Conservation (phyloP, 2,329 filamentous ascomycete species). For the Thielaviopsis punctulata region DNA sequence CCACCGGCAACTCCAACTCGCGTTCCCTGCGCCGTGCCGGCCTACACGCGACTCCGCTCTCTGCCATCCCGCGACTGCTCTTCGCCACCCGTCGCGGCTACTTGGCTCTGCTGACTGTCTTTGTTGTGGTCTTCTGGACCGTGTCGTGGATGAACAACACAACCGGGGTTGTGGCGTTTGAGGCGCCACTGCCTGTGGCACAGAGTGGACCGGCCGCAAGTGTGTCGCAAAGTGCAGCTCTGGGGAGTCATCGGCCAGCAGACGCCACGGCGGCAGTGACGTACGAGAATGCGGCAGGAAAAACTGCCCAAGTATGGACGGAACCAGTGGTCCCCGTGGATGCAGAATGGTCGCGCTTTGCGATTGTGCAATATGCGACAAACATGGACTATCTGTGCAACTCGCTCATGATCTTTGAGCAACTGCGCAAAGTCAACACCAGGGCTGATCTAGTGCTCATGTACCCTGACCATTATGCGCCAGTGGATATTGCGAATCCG, state of each 20-base stretch:
- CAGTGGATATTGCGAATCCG: constrained; percentile 17
- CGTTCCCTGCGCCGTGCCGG: not conserved
- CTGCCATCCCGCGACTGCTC: not conserved
- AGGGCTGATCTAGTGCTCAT: constrained; percentile 28
- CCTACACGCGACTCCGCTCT: not conserved
- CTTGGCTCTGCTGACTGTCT: not conserved
- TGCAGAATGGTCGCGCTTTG: constrained; percentile 27
- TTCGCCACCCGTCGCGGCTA: not conserved
- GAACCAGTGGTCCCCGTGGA: constrained; percentile 10
- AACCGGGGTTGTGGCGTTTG: not conserved
- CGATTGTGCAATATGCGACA: constrained; percentile 33
- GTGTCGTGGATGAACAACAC: not conserved
- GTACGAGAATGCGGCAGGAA: not conserved
- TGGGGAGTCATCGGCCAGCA: no score
- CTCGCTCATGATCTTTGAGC: constrained; percentile 33
- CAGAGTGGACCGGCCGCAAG: no score
- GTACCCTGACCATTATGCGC: constrained; percentile 23
- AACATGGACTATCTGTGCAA: constrained; percentile 31
- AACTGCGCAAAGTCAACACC: constrained; percentile 24
- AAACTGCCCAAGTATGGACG: not conserved
- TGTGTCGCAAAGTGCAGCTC: no score
- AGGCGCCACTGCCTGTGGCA: not conserved
- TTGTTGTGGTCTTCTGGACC: not conserved
- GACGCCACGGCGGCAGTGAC: no score
- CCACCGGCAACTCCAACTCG: not conserved